These are phyloP conservation scores for Mycena floridula DNA, from an alignment of 768 basidiomycete species.

Conservation along the genomic window DNA sequence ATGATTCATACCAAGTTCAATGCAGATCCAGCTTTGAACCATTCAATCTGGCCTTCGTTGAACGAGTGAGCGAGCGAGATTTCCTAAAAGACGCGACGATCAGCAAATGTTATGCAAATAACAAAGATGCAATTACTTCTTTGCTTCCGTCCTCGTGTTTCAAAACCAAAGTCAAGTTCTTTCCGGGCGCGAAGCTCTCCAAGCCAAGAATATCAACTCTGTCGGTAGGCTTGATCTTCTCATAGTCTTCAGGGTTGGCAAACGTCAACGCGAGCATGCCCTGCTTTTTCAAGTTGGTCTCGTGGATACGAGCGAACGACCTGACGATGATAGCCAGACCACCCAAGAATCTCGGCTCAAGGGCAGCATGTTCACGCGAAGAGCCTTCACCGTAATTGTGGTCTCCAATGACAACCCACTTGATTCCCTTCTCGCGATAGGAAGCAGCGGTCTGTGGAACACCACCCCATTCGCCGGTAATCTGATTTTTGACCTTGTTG, in stretches of 20 bases:
- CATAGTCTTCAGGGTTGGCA: slow-evolving; percentile 88
- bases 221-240: slow-evolving; percentile 84
- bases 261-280: slow-evolving; percentile 97
- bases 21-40: slow-evolving; percentile 98
- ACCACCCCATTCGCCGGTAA: slow-evolving; percentile 78
- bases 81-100: too few relatives aligned
- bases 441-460: slow-evolving; percentile 83
- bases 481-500: slow-evolving; percentile 90
- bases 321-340: slow-evolving; percentile 94
- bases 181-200: slow-evolving; percentile 84
- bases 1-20: slow-evolving; percentile 67
- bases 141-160: slow-evolving; percentile 80
- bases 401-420: slow-evolving; percentile 98
- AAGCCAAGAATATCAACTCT: slow-evolving; percentile 86
- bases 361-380: slow-evolving; percentile 95
- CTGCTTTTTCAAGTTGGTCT: slow-evolving; percentile 99
- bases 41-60: slow-evolving; percentile 95
- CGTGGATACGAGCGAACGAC: slow-evolving; percentile 97
- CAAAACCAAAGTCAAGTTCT: slow-evolving; percentile 76
- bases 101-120: too few relatives aligned
- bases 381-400: slow-evolving; percentile 98
- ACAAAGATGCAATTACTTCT: too few relatives aligned
- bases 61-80: slow-evolving; percentile 86
- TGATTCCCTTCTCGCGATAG: slow-evolving; percentile 86
- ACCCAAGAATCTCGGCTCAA: slow-evolving; percentile 92